Conservation (phyloP, 192 early-diverging fungal genomes). For the Anaeromyces robustus region DNA sequence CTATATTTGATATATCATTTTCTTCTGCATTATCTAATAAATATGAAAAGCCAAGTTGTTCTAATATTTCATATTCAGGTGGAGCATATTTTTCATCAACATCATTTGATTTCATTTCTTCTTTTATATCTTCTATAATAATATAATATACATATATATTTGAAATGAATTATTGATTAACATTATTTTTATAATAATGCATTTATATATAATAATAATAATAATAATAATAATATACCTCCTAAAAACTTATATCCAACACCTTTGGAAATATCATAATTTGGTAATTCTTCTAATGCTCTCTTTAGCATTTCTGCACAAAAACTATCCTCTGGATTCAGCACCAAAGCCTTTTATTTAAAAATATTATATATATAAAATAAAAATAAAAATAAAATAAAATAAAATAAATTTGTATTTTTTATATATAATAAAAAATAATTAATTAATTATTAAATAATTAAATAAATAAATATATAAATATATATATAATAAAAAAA, state of each 20-base stretch:
- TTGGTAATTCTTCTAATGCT: constrained; percentile 16
- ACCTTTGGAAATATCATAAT: not conserved
- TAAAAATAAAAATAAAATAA: not conserved
- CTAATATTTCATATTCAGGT: not conserved
- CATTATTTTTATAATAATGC: too few species aligned
- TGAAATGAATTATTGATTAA: too few species aligned
- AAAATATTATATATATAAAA: too few species aligned
- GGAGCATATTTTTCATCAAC: not conserved
- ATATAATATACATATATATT: not conserved
- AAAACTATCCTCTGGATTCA: constrained; percentile 13
- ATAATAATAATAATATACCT: not conserved
- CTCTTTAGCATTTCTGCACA: constrained; percentile 17
- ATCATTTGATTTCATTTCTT: not conserved
- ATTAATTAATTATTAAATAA: too few species aligned
- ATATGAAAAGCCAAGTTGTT: not conserved
- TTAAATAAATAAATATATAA: too few species aligned
- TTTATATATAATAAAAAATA: too few species aligned
- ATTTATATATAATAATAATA: too few species aligned
- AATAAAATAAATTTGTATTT: too few species aligned
- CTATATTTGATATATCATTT: not conserved
- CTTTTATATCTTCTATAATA: not conserved
- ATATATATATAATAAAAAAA: too few species aligned
- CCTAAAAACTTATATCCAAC: not conserved
- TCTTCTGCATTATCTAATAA: not conserved
- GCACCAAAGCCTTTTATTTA: constrained; percentile 12